phyloP scores from a whole-genome alignment of 2,329 filamentous ascomycete species.

The Verticillium tricorpus region DNA sequence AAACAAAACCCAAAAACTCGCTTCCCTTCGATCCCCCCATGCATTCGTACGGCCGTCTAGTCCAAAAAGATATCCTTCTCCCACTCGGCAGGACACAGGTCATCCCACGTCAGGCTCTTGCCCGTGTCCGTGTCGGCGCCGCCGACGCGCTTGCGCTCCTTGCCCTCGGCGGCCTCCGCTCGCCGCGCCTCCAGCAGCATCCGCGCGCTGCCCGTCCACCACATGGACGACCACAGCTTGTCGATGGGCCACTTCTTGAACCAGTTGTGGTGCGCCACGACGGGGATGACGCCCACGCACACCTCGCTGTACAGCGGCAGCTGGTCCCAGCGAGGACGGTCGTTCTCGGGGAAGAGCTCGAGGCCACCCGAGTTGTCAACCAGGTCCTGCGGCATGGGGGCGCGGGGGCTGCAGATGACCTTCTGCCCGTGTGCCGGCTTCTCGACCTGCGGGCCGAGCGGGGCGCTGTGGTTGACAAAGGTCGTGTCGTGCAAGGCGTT shows the following conservation, averaged over 20 bases:
- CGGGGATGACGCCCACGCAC: constrained; percentile 20
- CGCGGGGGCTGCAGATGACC: constrained; percentile 14
- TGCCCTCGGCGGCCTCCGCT: constrained; percentile 3
- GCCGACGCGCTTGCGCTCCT: constrained; percentile 5
- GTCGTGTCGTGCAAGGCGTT: constrained; percentile 18
- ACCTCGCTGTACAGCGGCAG: constrained; percentile 22
- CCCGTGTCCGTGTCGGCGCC: constrained; percentile 13
- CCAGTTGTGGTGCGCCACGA: constrained; percentile 23
- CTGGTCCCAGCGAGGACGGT: constrained; percentile 16
- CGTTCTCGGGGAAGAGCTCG: constrained; percentile 3
- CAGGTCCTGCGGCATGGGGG: constrained; percentile 12
- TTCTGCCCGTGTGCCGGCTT: constrained; percentile 7
- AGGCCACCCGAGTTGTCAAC: constrained; percentile 3
- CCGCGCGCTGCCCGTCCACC: constrained; percentile 17
- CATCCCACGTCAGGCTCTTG: constrained; percentile 14
- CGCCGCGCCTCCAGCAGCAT: constrained; percentile 14
- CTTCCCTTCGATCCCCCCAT: background rate
- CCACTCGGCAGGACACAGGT: constrained; percentile 17
- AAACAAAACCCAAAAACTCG: background rate
- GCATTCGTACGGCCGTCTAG: background rate
- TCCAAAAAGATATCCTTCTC: constrained; percentile 21
- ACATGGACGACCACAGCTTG: constrained; percentile 18
- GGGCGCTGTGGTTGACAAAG: constrained; percentile 16
- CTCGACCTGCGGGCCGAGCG: constrained; percentile 14
- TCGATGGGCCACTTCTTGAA: constrained; percentile 15